phyloP scores from a whole-genome alignment of 352 stramenopile species.

The Globisporangium spinosum region DNA sequence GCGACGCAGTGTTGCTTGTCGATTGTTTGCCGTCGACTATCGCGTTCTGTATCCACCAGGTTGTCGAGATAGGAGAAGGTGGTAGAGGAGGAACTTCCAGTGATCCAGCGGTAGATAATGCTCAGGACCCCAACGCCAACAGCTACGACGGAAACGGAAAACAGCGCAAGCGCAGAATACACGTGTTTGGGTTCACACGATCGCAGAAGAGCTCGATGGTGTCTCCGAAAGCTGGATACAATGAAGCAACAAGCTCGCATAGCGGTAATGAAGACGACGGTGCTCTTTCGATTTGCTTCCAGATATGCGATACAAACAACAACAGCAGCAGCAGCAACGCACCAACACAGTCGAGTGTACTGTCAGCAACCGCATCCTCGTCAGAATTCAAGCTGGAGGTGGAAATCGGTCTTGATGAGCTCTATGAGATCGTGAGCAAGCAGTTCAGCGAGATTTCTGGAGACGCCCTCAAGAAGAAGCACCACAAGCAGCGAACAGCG shows the following conservation, averaged over 20 bases:
- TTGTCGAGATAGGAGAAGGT: constrained; percentile 18
- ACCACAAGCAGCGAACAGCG: neutral
- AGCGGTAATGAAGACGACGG: constrained; percentile 6
- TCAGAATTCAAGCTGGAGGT: constrained; percentile 23
- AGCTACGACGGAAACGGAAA: too few species aligned
- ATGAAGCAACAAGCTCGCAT: neutral
- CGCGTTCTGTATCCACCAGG: constrained; percentile 43
- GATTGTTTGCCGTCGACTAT: constrained; percentile 22
- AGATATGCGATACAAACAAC: constrained; percentile 19
- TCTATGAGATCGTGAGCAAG: constrained; percentile 25
- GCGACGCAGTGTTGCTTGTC: constrained; percentile 25
- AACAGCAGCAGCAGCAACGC: neutral
- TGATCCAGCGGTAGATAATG: neutral
- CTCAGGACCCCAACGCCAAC: neutral
- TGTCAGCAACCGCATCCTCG: neutral
- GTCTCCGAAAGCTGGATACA: neutral
- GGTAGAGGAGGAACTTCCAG: neutral
- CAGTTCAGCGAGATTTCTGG: neutral
- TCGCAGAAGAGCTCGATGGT: constrained; percentile 11
- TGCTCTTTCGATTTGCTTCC: constrained; percentile 29
- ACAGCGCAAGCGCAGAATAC: constrained; percentile 21
- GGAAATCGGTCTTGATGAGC: constrained; percentile 25
- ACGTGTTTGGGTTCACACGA: constrained; percentile 37
- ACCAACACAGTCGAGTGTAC: neutral
- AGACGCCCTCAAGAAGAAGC: neutral